Conservation (phyloP, 345 rosid genomes). For the Citrus cavaleriei region DNA sequence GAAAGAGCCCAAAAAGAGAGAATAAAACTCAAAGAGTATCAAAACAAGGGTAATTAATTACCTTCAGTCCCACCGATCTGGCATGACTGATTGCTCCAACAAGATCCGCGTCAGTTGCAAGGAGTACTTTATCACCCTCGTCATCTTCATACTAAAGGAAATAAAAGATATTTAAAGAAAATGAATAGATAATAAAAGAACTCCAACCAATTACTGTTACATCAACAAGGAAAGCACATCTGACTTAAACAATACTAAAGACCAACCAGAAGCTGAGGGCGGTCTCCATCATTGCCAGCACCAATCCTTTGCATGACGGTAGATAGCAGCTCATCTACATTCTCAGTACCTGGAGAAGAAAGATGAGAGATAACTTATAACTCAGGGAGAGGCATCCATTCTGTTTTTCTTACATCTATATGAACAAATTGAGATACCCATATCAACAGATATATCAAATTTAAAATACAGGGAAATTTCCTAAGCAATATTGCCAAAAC, state of each 20-base stretch:
- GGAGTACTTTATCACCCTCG: constrained; percentile 87
- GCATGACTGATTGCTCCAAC: constrained; percentile 64
- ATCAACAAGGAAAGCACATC: not conserved
- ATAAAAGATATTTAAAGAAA: not conserved
- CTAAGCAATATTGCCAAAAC: not conserved
- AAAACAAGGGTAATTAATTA: constrained; percentile 16
- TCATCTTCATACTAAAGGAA: constrained; percentile 74
- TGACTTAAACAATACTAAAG: not conserved
- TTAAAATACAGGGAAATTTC: not conserved
- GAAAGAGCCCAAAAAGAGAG: not conserved
- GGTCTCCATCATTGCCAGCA: constrained; percentile 30
- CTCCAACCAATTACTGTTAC: not conserved
- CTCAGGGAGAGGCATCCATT: not conserved
- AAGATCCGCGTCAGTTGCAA: constrained; percentile 72
- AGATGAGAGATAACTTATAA: not conserved
- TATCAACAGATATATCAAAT: not conserved
- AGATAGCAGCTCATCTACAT: constrained; percentile 64
- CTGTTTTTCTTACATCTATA: not conserved
- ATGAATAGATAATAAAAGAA: not conserved
- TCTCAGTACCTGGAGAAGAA: constrained; percentile 46
- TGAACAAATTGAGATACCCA: not conserved
- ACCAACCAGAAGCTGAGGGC: constrained; percentile 73
- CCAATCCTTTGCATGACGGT: constrained; percentile 72
- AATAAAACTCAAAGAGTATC: not conserved
- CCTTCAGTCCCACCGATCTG: constrained; percentile 71